A percentile compares a stretch with the other conserved stretches of the same genome.
Conservation (phyloP, 2,329 filamentous ascomycete species). For the Fusarium nygamai region DNA sequence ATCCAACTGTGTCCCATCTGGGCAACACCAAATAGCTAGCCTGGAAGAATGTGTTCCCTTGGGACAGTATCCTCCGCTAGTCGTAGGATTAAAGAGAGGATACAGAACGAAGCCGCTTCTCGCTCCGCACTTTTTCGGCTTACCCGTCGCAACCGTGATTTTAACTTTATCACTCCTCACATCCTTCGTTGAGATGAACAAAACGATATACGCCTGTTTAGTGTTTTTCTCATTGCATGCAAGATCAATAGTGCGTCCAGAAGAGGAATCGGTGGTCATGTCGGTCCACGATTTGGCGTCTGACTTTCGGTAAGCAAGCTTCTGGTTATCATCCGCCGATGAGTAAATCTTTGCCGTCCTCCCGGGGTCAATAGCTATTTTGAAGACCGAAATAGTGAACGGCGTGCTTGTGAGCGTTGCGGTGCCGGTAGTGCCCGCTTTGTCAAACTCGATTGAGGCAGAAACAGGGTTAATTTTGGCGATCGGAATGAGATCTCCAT, state of each 20-base stretch:
- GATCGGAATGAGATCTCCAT: not conserved
- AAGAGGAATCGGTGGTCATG: not conserved
- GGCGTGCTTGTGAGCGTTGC: conserved; percentile 3
- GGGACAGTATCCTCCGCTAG: conserved; percentile 3
- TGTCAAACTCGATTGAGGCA: not conserved
- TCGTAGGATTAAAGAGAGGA: not conserved
- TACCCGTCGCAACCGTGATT: not conserved
- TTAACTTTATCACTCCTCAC: not conserved
- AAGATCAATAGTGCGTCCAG: not conserved
- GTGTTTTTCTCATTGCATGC: conserved; percentile 8
- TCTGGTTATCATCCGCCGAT: not conserved
- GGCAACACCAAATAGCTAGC: conserved; percentile 16
- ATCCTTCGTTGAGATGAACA: conserved; percentile 16
- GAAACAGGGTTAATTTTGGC: not conserved
- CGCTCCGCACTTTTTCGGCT: not conserved
- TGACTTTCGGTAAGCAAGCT: conserved; percentile 16
- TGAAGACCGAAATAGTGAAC: conserved; percentile 18
- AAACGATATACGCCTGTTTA: not conserved
- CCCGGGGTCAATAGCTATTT: not conserved
- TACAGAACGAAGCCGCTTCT: conserved; percentile 25
- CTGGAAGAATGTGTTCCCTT: conserved; percentile 4
- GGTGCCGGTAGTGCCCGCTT: conserved; percentile 11
- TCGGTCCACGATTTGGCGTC: conserved; percentile 1
- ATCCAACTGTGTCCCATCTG: conserved; percentile 18
- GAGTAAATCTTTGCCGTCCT: not conserved